phyloP scores from a whole-genome alignment of 2,329 filamentous ascomycete species.

The Tolypocladium endophyticum region DNA sequence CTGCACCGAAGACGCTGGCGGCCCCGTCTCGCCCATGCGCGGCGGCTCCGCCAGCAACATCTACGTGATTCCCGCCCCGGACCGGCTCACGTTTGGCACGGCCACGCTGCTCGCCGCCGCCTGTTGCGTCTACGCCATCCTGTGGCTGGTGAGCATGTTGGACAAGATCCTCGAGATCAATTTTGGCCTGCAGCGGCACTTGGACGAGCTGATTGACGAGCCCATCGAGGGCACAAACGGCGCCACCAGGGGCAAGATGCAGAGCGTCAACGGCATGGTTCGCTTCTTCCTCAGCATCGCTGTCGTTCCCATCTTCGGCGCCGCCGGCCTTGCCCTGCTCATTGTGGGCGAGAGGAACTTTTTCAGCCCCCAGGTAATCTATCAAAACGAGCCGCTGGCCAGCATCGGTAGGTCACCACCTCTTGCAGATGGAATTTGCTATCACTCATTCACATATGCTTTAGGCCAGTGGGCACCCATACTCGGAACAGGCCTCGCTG shows the following conservation, averaged over 20 bases:
- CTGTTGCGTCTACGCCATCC: constrained; percentile 53
- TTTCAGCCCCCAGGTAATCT: constrained; percentile 43
- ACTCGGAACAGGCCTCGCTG: constrained; percentile 45
- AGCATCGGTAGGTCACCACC: constrained; percentile 38
- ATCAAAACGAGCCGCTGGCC: constrained; percentile 51
- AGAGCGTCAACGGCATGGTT: constrained; percentile 43
- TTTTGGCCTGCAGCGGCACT: constrained; percentile 25
- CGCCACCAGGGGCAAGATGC: constrained; percentile 40
- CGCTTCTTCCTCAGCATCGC: constrained; percentile 42
- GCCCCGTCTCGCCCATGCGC: constrained; percentile 46
- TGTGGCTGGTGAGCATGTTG: constrained; percentile 52
- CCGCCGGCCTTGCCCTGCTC: constrained; percentile 47
- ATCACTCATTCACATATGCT: constrained; percentile 9
- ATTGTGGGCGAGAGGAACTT: constrained; percentile 55
- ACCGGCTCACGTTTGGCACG: constrained; percentile 44
- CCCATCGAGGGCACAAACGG: constrained; percentile 43
- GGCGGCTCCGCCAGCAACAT: constrained; percentile 46
- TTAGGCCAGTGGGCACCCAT: constrained; percentile 50
- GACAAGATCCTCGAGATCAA: constrained; percentile 54
- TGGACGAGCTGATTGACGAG: constrained; percentile 21
- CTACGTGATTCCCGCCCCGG: constrained; percentile 50
- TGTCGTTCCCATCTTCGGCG: constrained; percentile 48
- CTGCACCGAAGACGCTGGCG: constrained; percentile 34
- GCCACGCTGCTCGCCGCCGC: constrained; percentile 51
- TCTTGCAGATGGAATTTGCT: not conserved